phyloP scores from a whole-genome alignment of 2,329 filamentous ascomycete species.

The Botrytis pseudocinerea region DNA sequence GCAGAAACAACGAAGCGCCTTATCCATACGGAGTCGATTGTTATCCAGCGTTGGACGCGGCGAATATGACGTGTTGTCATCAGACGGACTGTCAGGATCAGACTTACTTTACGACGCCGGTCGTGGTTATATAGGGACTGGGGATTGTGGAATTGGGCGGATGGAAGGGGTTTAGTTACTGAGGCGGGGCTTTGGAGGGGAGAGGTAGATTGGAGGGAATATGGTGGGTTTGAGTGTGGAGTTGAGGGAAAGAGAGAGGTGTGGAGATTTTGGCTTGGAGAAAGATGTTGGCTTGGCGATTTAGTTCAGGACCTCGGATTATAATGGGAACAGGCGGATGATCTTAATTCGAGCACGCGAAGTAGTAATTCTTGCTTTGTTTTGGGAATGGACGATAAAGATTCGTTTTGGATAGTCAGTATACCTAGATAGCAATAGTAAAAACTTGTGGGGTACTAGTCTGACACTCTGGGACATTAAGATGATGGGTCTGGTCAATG shows the following conservation, averaged over 20 bases:
- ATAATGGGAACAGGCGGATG: background rate
- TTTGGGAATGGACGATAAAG: background rate
- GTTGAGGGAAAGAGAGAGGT: background rate
- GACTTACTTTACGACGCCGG: background rate
- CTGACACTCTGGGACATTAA: background rate
- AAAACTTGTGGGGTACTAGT: background rate
- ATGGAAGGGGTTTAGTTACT: background rate
- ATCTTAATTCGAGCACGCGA: background rate
- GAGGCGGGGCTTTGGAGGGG: background rate
- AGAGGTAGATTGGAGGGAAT: background rate
- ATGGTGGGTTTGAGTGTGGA: no score
- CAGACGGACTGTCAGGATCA: background rate
- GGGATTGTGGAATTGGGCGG: background rate
- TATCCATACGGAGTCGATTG: background rate
- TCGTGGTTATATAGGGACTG: background rate
- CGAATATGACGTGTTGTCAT: background rate
- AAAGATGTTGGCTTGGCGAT: no score
- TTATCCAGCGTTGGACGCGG: background rate
- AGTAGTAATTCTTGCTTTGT: background rate
- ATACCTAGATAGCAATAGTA: background rate
- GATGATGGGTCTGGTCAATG: background rate
- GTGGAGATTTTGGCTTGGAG: background rate
- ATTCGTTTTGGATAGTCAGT: background rate
- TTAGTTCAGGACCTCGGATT: background rate
- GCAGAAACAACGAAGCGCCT: background rate